Base-by-base conservation (phyloP, 2,329 filamentous ascomycete genomes). In the Aureobasidium sp. region DNA sequence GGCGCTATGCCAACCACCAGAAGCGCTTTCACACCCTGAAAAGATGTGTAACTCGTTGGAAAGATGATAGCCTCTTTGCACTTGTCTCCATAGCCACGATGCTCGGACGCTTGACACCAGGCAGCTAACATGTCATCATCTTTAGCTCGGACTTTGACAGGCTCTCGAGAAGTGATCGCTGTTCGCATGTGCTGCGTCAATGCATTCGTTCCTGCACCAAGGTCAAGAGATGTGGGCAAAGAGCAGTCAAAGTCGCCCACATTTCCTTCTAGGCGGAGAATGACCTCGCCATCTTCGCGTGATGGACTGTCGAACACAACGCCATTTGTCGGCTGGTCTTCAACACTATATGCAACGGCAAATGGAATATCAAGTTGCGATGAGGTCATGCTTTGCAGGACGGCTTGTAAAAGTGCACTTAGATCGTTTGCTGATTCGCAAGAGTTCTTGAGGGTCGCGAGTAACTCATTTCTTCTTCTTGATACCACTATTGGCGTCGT, bases 1-100 rank as follows among this genome's bases (percentile, higher is more conserved):
- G 58, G 57, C 32, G 61, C 57, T 8, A 64, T 15, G 5, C 63
- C 63, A 1, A 62, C 23, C 5, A 64, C 59, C 12, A 64, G 26
- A 8, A 64, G 10, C 8, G 58, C 63, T 3, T 20, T n/a, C 36
- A 34, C 47, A 20, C 9, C 7, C 1, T 50, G 29, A 3, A 50
- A 50, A 6, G 29, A 3, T 3, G 29, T 34, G 23, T 5, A 34
- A n/a, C 47, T 50, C 13, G 29, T 4, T 13, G 29, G 17, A 23
- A 50, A 50, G 17, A 50, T 23, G 9, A 50, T 13, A 3, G 47
- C 47, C n/a, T 34, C 17, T 20, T 23, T 50, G 47, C 27, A 50
- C n/a, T 7, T 20, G n/a, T 34, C 47, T 2, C n/a, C 17, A n/a
- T 34, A 50, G 27, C 47, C 47, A 6, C 47, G 47, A 10, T n/a